These are phyloP conservation scores for Aureobasidium leucospermi DNA, from an alignment of 2,329 filamentous ascomycete species.

Conservation along the genomic window DNA sequence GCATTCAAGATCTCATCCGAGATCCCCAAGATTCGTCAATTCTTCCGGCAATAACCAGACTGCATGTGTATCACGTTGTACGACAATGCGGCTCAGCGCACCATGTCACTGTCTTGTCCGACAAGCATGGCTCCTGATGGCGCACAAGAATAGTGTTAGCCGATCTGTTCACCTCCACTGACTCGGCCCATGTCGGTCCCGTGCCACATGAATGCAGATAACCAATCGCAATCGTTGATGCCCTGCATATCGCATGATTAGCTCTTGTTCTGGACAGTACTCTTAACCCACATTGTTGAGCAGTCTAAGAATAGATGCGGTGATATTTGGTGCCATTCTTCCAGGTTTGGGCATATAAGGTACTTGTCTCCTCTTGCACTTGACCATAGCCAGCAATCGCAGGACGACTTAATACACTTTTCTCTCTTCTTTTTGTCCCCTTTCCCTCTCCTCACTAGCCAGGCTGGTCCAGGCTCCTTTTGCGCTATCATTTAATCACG, in stretches of 20 bases:
- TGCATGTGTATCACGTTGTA: background rate
- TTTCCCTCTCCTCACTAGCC: constrained; percentile 33
- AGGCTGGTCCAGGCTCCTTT: constrained; percentile 41
- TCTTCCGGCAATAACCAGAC: background rate
- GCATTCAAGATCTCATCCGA: background rate
- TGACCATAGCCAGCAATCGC: constrained; percentile 30
- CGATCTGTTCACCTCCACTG: background rate
- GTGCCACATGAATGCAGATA: constrained; percentile 9
- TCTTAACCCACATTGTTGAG: constrained; percentile 18
- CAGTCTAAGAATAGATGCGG: constrained; percentile 42
- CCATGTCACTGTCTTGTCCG: background rate
- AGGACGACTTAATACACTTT: constrained; percentile 41
- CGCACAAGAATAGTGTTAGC: constrained; percentile 14
- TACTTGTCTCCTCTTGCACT: constrained; percentile 29
- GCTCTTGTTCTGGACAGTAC: constrained; percentile 17
- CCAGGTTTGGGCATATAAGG: constrained; percentile 41
- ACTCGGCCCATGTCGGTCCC: constrained; percentile 3
- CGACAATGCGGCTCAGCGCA: constrained; percentile 8
- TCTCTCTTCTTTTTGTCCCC: constrained; percentile 23
- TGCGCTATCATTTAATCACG: constrained; percentile 36
- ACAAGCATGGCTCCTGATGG: constrained; percentile 1
- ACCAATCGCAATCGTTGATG: constrained; percentile 17
- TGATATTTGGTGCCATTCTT: constrained; percentile 32
- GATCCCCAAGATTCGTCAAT: background rate
- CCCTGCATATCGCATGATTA: constrained; percentile 17